Conservation (phyloP, 768 basidiomycete species). For the Lyophyllum shimeji region DNA sequence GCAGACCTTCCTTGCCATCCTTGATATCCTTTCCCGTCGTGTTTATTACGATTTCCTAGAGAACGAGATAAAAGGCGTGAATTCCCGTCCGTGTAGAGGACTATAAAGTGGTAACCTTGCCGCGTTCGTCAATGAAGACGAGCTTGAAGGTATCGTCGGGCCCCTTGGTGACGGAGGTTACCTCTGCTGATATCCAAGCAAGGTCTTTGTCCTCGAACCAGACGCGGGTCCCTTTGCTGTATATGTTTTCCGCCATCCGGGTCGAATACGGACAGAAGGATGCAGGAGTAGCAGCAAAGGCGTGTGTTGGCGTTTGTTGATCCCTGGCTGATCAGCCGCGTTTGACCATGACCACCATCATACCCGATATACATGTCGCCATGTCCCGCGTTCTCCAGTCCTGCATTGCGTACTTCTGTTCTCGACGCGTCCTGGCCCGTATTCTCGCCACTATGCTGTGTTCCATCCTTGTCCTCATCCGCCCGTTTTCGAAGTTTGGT, state of each 20-base stretch:
- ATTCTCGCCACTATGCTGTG: conserved; percentile 46
- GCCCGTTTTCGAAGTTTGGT: conserved; percentile 38
- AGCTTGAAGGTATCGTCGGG: conserved; percentile 79
- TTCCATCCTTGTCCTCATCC: conserved; percentile 34
- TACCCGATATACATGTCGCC: too few relatives aligned
- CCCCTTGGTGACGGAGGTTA: conserved; percentile 61
- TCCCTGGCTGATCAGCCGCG: neutral
- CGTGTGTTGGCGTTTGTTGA: conserved; percentile 15
- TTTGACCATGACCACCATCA: too few relatives aligned
- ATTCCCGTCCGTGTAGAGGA: conserved; percentile 7
- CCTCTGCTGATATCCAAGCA: conserved; percentile 92
- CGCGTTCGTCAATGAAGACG: conserved; percentile 85
- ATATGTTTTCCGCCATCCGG: conserved; percentile 86
- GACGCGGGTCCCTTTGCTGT: conserved; percentile 86
- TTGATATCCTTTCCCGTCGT: conserved; percentile 81
- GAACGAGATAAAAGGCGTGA: neutral
- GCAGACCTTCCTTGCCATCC: conserved; percentile 76
- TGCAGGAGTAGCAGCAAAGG: conserved; percentile 11
- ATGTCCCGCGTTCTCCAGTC: too few relatives aligned
- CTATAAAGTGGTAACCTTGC: conserved; percentile 60
- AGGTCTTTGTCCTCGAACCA: conserved; percentile 95
- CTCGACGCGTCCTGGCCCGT: conserved; percentile 35
- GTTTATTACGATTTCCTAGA: conserved; percentile 74
- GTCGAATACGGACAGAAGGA: conserved; percentile 8
- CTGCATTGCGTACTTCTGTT: too few relatives aligned